These are phyloP conservation scores for Suillus americanus DNA, from an alignment of 768 basidiomycete species.

Conservation along the genomic window DNA sequence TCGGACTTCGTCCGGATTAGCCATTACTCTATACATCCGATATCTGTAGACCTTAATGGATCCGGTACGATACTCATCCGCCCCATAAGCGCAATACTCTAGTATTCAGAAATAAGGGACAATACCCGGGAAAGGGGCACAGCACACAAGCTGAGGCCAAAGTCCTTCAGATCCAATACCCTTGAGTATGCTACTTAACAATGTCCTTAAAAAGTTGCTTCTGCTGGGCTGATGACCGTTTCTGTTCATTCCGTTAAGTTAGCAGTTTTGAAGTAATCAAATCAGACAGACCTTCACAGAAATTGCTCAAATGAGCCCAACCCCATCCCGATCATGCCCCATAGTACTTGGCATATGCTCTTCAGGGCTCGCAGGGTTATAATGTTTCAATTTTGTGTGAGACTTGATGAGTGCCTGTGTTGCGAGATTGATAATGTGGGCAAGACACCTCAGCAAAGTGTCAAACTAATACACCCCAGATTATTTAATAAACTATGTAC, in stretches of 20 bases:
- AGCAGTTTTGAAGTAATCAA: no score
- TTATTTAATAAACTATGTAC: not conserved
- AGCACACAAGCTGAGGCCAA: no score
- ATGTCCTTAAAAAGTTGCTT: conserved; percentile 22
- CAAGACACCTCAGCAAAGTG: conserved; percentile 26
- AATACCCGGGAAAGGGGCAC: no score
- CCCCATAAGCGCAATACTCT: no score
- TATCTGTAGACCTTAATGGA: no score
- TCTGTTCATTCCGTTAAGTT: conserved; percentile 9
- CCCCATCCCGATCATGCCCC: conserved; percentile 14
- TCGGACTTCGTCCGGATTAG: no score
- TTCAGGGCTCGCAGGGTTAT: conserved; percentile 23
- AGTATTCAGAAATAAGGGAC: no score
- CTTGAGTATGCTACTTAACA: no score
- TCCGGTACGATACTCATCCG: no score
- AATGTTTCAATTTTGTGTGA: conserved; percentile 25
- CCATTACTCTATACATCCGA: no score
- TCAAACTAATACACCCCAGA: not conserved
- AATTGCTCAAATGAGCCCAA: conserved; percentile 21
- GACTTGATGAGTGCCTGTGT: conserved; percentile 28
- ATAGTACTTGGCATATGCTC: not conserved
- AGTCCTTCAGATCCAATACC: no score
- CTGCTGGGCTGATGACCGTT: conserved; percentile 18
- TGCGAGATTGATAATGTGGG: conserved; percentile 35
- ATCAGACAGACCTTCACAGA: no score